phyloP scores from a whole-genome alignment of 768 basidiomycete genomes.

The Pleurotus citrinopileatus region DNA sequence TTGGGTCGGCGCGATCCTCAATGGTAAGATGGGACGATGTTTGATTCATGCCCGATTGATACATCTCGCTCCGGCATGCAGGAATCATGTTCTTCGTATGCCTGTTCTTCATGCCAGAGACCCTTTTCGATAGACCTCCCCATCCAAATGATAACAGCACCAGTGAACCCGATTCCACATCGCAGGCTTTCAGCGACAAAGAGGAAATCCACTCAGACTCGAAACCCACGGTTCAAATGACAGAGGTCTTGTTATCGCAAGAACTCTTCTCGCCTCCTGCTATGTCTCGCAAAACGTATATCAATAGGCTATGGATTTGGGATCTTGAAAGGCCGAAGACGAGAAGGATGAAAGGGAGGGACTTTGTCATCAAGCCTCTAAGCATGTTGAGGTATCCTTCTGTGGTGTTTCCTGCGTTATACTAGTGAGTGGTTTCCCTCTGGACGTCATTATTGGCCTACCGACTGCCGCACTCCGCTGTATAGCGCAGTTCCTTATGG shows the following conservation, averaged over 20 bases:
- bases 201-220: slow-evolving; percentile 9
- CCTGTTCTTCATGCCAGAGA: slow-evolving; percentile 39
- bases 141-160: too few relatives aligned
- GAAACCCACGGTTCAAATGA: slow-evolving; percentile 12
- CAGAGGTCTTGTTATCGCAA: slow-evolving; percentile 11
- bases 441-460: not conserved
- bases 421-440: slow-evolving; percentile 23
- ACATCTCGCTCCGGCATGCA: too few relatives aligned
- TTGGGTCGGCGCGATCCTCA: slow-evolving; percentile 40
- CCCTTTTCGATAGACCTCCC: slow-evolving; percentile 30
- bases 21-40: slow-evolving; percentile 19
- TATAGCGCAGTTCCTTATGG: slow-evolving; percentile 33
- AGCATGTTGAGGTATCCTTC: slow-evolving; percentile 40
- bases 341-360: slow-evolving; percentile 22
- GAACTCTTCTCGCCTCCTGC: slow-evolving; percentile 25
- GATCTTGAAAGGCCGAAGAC: slow-evolving; percentile 26
- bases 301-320: slow-evolving; percentile 28
- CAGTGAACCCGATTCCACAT: slow-evolving; percentile 11
- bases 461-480: not conserved
- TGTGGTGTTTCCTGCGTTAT: slow-evolving; percentile 33
- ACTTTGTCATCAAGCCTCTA: slow-evolving; percentile 31
- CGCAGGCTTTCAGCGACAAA: not conserved
- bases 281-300: slow-evolving; percentile 21
- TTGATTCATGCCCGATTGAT: not conserved
- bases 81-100: slow-evolving; percentile 30